Base-by-base conservation (phyloP, 2,329 filamentous ascomycete genomes). In the Phialophora tarda region DNA sequence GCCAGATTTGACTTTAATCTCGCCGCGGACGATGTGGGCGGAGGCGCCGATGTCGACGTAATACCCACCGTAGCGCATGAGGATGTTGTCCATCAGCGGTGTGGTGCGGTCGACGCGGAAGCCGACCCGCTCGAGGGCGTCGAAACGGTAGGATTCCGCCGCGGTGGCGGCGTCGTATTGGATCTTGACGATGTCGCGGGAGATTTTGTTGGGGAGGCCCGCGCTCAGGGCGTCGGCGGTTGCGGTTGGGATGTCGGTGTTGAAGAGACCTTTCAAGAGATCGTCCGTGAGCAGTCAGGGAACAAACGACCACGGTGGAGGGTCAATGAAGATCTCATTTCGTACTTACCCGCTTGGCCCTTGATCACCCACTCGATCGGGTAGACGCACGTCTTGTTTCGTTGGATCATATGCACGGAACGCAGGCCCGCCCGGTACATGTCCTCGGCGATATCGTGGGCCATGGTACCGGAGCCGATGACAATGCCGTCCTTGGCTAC, bases 361-460 rank as follows among this genome's bases (percentile, higher is more conserved):
- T 79, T 63, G 21, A 65, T 59, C 41, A 73, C 69, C 28, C 74
- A 74, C 0, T 73, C 71, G 0, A 74, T 63, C 0, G 74, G 74
- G 6, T 73, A 24, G 6, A 75, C 69, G 26, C 74, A 70, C 23
- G 82, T 83, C 10, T 73, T 75, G 8, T 78, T 77, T 4, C 84
- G 81, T 73, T 87, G 84, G 1, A 87, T 72, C 80, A 87, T 83
- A 3, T 83, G 84, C 2, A 85, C 82, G 30, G 79, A 74, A 4
- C 53, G 28, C 10, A 82, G 81, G 1, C 83, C 83, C 47, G 81
- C 79, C 57, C 83, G 78, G 54, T 79, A 78, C 68, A 79, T 84
- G 70, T 84, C 81, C 69, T 84, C 80, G 0, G 82, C 81, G 56
- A 84, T 82, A 59, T 84, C 82, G 61, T 84, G 82, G 0, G 79